These are phyloP conservation scores for Boletus vermiculosoides DNA, from an alignment of 768 basidiomycete genomes.

Conservation along the genomic window DNA sequence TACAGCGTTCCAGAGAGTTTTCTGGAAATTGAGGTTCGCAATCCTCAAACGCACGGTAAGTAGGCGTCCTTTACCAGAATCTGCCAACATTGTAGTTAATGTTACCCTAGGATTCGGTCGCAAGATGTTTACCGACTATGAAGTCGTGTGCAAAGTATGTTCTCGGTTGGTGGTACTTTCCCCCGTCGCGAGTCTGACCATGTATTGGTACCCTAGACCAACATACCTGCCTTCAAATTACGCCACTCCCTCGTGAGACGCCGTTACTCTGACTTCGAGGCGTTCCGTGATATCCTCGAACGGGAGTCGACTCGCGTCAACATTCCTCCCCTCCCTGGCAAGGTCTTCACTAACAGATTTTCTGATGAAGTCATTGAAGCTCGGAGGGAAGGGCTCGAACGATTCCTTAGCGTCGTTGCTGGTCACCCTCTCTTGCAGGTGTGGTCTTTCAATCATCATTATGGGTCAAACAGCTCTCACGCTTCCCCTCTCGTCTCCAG, in stretches of 20 bases:
- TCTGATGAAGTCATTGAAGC: slow-evolving; percentile 96
- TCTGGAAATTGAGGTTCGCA: slow-evolving; percentile 94
- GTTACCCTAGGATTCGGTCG: slow-evolving; percentile 70
- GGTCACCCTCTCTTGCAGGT: slow-evolving; percentile 97
- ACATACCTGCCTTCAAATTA: slow-evolving; percentile 98
- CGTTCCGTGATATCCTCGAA: slow-evolving; percentile 97
- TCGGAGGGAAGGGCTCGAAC: slow-evolving; percentile 87
- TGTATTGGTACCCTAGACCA: slow-evolving; percentile 58
- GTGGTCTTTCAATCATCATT: slow-evolving; percentile 22
- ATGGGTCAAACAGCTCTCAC: slow-evolving; percentile 4
- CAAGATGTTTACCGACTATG: slow-evolving; percentile 99
- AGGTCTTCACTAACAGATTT: slow-evolving; percentile 97
- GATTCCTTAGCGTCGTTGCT: slow-evolving; percentile 94
- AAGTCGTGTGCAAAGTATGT: slow-evolving; percentile 91
- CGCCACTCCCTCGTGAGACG: slow-evolving; percentile 87
- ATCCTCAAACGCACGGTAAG: slow-evolving; percentile 93
- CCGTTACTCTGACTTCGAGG: slow-evolving; percentile 92
- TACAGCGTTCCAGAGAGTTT: slow-evolving; percentile 97
- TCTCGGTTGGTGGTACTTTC: not conserved
- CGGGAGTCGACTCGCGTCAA: slow-evolving; percentile 96
- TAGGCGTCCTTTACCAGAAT: not conserved
- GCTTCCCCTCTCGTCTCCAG: slow-evolving; percentile 36
- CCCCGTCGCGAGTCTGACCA: slow-evolving; percentile 4
- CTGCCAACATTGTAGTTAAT: not conserved
- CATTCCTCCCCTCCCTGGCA: slow-evolving; percentile 95